Percentiles rank a stretch among this genome's conserved stretches.
Evolutionary conservation across 1,139 yeast genomes (phyloP).

Genomic region (Nematodospora anomalae): DNA sequence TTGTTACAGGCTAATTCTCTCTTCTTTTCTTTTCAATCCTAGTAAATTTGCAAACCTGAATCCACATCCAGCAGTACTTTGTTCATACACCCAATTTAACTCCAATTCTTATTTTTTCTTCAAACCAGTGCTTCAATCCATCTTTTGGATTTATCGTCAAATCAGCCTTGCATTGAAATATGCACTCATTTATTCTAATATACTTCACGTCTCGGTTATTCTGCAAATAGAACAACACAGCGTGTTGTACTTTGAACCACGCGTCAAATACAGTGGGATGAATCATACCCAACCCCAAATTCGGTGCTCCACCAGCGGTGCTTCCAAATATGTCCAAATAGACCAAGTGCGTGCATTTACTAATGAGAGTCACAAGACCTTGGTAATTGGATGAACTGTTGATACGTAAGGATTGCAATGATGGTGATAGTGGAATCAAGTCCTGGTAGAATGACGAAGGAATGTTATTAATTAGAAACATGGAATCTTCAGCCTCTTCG

Average conservation of each 20-base stretch:
- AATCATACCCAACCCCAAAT: slow-evolving; percentile 54
- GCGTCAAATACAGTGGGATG: slow-evolving; percentile 58
- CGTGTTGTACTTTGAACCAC: slow-evolving; percentile 59
- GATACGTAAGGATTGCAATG: slow-evolving; percentile 38
- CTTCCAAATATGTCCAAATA: slow-evolving; percentile 51
- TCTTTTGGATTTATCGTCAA: slow-evolving; percentile 37
- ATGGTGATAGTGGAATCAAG: slow-evolving; percentile 19
- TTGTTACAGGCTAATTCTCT: too few relatives aligned
- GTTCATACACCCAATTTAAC: slow-evolving; percentile 8
- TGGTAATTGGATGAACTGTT: slow-evolving; percentile 34
- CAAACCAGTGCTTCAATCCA: slow-evolving; percentile 47
- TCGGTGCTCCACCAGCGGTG: slow-evolving; percentile 55
- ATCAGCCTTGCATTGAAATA: slow-evolving; percentile 29
- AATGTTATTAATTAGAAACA: slow-evolving; percentile 21
- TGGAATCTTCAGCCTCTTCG: slow-evolving; percentile 25
- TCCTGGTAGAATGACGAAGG: slow-evolving; percentile 12
- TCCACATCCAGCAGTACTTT: too few relatives aligned
- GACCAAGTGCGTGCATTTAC: slow-evolving; percentile 26
- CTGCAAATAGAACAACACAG: slow-evolving; percentile 39
- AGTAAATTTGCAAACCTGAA: too few relatives aligned
- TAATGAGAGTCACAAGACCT: slow-evolving; percentile 26
- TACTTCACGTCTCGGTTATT: slow-evolving; percentile 33
- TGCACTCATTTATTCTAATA: slow-evolving; percentile 42
- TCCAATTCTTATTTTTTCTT: slow-evolving; percentile 20
- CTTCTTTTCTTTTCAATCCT: too few relatives aligned